Conservation (phyloP, 2,329 filamentous ascomycete genomes). For the Stagonosporopsis cucurbitacearum region DNA sequence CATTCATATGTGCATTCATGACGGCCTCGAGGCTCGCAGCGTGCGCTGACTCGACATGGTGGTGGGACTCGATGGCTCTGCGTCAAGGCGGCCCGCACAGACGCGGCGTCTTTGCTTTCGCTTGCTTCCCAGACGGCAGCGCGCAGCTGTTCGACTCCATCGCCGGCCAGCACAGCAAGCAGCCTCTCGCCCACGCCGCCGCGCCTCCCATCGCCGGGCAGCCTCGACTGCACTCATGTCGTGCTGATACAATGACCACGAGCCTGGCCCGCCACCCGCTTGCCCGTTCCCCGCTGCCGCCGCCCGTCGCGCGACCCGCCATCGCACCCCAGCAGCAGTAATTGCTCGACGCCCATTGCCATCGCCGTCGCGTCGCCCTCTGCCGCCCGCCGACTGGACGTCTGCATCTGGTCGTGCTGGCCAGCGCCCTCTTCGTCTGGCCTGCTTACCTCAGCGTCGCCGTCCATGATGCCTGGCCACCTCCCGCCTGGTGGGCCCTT, state of each 20-base stretch:
- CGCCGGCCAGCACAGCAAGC: neutral
- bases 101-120: neutral
- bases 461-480: slow-evolving; percentile 72
- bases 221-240: slow-evolving; percentile 44
- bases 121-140: too few relatives aligned
- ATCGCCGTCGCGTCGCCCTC: slow-evolving; percentile 39
- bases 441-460: too few relatives aligned
- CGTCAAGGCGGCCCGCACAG: neutral
- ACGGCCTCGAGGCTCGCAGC: neutral
- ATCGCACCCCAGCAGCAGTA: slow-evolving; percentile 40
- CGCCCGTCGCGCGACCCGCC: slow-evolving; percentile 38
- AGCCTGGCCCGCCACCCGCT: slow-evolving; percentile 29
- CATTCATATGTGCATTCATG: too few relatives aligned
- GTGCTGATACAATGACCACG: slow-evolving; percentile 46
- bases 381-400: slow-evolving; percentile 49
- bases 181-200: slow-evolving; percentile 7
- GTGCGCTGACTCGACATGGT: neutral
- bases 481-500: slow-evolving; percentile 48
- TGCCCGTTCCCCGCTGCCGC: slow-evolving; percentile 23
- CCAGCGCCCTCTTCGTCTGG: too few relatives aligned
- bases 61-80: neutral
- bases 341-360: slow-evolving; percentile 27
- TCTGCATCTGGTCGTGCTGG: slow-evolving; percentile 45
- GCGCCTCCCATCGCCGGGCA: slow-evolving; percentile 28
- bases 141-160: neutral